phyloP scores from a whole-genome alignment of 2,329 filamentous ascomycete genomes.

The Camillea tinctor region DNA sequence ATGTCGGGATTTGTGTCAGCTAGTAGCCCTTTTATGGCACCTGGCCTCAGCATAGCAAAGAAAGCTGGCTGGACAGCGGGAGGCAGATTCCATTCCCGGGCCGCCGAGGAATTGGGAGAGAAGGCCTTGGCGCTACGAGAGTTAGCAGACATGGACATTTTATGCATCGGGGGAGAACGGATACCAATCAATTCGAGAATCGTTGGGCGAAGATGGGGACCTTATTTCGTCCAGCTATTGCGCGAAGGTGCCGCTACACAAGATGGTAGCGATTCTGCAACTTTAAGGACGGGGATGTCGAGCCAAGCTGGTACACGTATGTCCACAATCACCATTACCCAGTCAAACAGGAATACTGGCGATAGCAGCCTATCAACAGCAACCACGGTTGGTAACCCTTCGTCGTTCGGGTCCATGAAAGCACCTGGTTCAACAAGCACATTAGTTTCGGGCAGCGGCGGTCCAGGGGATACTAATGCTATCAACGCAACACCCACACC shows the following conservation, averaged over 20 bases:
- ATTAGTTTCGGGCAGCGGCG: conserved; percentile 40
- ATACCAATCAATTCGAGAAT: conserved; percentile 93
- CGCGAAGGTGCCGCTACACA: conserved; percentile 74
- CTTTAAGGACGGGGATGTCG: conserved; percentile 64
- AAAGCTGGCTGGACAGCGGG: conserved; percentile 68
- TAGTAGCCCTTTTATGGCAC: conserved; percentile 66
- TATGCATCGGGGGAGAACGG: conserved; percentile 86
- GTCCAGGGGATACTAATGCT: conserved; percentile 42
- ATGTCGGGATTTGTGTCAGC: conserved; percentile 83
- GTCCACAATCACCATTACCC: conserved; percentile 84
- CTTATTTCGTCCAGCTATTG: conserved; percentile 90
- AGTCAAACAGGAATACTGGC: conserved; percentile 53
- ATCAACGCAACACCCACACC: conserved; percentile 59
- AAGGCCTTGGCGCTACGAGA: conserved; percentile 78
- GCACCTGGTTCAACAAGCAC: conserved; percentile 46
- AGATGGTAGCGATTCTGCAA: conserved; percentile 72
- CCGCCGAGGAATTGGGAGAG: conserved; percentile 82
- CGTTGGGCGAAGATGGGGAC: conserved; percentile 85
- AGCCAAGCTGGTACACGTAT: conserved; percentile 64
- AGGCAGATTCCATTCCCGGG: conserved; percentile 71
- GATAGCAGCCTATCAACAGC: conserved; percentile 48
- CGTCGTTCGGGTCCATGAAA: conserved; percentile 39
- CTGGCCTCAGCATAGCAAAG: conserved; percentile 53
- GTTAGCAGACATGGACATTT: conserved; percentile 92
- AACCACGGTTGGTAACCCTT: conserved; percentile 37